Evolutionary conservation across 1,284 basidiomycete species (phyloP).

Genomic region (Rhodofomes roseus): DNA sequence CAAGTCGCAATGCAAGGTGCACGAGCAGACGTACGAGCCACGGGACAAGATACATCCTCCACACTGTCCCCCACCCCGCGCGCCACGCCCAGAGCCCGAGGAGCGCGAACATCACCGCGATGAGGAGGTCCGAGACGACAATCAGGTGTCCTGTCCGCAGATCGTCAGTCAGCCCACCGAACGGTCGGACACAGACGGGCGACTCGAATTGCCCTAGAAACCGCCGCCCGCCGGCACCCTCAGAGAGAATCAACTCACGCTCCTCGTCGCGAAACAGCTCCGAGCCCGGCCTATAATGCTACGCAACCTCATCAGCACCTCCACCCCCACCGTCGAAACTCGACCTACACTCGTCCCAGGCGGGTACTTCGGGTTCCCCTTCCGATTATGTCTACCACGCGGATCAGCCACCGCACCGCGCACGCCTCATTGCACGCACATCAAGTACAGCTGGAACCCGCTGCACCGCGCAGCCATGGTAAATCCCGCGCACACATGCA

Average conservation of each 20-base stretch:
- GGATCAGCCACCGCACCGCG: too few species aligned
- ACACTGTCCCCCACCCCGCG: conserved; percentile 21
- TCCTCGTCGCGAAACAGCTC: conserved; percentile 30
- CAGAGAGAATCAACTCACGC: too few species aligned
- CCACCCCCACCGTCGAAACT: not conserved
- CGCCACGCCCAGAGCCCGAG: conserved; percentile 39
- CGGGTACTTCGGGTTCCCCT: conserved; percentile 33
- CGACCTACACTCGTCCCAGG: conserved; percentile 29
- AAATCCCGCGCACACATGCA: not conserved
- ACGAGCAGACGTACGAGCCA: conserved; percentile 41
- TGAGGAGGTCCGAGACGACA: conserved; percentile 54
- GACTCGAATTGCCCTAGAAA: too few species aligned
- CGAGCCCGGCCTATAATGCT: conserved; percentile 33
- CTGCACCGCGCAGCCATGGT: conserved; percentile 10
- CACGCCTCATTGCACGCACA: too few species aligned
- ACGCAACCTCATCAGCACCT: not conserved
- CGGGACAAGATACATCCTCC: conserved; percentile 45
- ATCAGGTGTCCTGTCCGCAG: conserved; percentile 29
- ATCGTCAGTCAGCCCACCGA: not conserved
- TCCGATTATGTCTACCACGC: conserved; percentile 32
- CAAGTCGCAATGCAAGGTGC: not conserved
- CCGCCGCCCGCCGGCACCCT: too few species aligned
- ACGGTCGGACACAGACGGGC: too few species aligned
- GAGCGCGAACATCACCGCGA: conserved; percentile 40
- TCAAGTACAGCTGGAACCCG: conserved; percentile 33